Conservation (phyloP, 208 protist species). For the Vickermania ingenoplastis region DNA sequence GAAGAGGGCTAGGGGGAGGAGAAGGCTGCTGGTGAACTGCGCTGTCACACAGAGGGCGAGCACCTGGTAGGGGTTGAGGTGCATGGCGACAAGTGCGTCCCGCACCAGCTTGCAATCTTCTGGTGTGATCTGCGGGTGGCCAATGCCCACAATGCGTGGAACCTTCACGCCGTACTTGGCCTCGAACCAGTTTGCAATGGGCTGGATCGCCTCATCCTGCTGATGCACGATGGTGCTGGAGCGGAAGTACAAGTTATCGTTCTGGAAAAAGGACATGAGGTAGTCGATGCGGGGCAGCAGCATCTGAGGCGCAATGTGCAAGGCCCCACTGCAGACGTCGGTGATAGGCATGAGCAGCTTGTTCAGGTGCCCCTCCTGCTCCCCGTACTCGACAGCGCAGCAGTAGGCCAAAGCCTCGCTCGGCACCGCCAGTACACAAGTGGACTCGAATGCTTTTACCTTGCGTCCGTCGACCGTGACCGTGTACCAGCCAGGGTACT, state of each 20-base stretch:
- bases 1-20: slow-evolving; percentile 83
- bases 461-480: slow-evolving; percentile 81
- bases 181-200: slow-evolving; percentile 76
- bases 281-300: slow-evolving; percentile 84
- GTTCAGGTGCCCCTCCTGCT: slow-evolving; percentile 78
- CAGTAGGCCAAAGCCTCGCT: slow-evolving; percentile 74
- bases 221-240: slow-evolving; percentile 47
- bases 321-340: slow-evolving; percentile 81
- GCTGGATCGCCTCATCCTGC: slow-evolving; percentile 69
- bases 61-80: slow-evolving; percentile 89
- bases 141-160: slow-evolving; percentile 82
- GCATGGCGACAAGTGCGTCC: slow-evolving; percentile 56
- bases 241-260: slow-evolving; percentile 90
- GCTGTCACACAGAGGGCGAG: slow-evolving; percentile 82
- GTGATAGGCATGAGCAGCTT: slow-evolving; percentile 86
- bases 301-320: slow-evolving; percentile 81
- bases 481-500: slow-evolving; percentile 64
- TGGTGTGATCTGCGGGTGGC: slow-evolving; percentile 58
- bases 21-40: slow-evolving; percentile 87
- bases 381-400: slow-evolving; percentile 80
- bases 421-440: slow-evolving; percentile 62
- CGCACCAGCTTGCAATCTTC: slow-evolving; percentile 44
- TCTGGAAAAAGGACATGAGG: slow-evolving; percentile 87
- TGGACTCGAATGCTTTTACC: slow-evolving; percentile 85
- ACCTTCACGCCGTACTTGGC: slow-evolving; percentile 55